Conservation (phyloP, 306 rosid species). For the Vigna reflexopilosa region DNA sequence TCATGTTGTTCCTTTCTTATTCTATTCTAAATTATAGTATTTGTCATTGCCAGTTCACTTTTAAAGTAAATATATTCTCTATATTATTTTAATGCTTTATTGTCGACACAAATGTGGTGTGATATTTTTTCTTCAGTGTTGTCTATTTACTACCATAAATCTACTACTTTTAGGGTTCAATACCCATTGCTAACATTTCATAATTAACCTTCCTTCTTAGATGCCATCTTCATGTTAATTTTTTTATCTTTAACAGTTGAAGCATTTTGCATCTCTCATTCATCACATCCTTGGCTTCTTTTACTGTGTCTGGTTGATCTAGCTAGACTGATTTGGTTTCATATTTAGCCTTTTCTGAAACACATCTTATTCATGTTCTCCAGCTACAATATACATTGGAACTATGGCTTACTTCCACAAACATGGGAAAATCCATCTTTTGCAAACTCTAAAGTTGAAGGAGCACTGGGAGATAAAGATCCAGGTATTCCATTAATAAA, state of each 20-base stretch:
- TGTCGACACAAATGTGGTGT: constrained; percentile 23
- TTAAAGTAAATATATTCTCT: constrained; percentile 1
- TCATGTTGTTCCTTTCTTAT: constrained; percentile 26
- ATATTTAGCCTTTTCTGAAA: constrained; percentile 33
- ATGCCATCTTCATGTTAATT: constrained; percentile 30
- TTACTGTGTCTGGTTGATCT: constrained; percentile 13
- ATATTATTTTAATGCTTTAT: constrained; percentile 11
- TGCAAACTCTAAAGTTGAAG: constrained; percentile 85
- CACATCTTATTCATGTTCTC: constrained; percentile 24
- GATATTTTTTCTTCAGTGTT: background rate
- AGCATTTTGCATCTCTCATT: constrained; percentile 14
- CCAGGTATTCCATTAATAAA: constrained; percentile 59
- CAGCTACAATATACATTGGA: constrained; percentile 91
- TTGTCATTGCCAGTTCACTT: constrained; percentile 28
- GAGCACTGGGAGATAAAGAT: constrained; percentile 95
- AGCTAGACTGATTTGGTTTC: constrained; percentile 27
- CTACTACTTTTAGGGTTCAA: constrained; percentile 4
- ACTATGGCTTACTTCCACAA: constrained; percentile 95
- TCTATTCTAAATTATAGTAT: background rate
- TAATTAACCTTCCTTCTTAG: background rate
- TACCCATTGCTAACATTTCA: constrained; percentile 6
- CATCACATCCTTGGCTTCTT: constrained; percentile 28
- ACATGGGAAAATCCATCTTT: constrained; percentile 96
- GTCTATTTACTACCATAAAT: constrained; percentile 6
- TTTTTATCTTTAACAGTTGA: constrained; percentile 3